Evolutionary conservation across 257 asterid genomes (phyloP), one percentile per base, ranked within the genome.

Genomic region (Jacaranda copaia): DNA sequence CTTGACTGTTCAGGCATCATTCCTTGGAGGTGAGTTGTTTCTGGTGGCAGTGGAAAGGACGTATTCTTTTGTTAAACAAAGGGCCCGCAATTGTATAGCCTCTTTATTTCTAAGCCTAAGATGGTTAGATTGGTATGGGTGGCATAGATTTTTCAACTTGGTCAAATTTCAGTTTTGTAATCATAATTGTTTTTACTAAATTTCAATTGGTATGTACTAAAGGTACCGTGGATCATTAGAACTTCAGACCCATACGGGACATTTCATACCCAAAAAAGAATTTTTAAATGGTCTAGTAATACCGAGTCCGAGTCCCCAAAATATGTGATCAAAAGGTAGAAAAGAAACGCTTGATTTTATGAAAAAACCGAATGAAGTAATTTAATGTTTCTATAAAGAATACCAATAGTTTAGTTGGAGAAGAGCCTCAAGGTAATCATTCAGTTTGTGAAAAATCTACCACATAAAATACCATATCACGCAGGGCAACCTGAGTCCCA

Each of bases 1-100:
- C 14, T 78, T 95, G 86, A 84, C 94, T 67, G 98, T 91, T 79
- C 94, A 91, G 86, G 97, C 98, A 80, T 88, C 96, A 73, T 95
- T 93, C 84, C 87, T 95, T 83, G 97, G 99, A 90, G 99, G 99
- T 93, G 78, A 82, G 86, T 84, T 55, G 70, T 35, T 80, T 84
- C 43, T 77, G 46, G 77, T 68, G 70, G 81, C 64, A 52, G 45
- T 12, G 35, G 16, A 48, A 56, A 72, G 64, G 18, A 45, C 45
- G 80, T 70, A 25, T 70, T 16, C 13, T 35, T 7, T 68, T 45
- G 57, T 64, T 18, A 42, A 51, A 77, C 19, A 68, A 32, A 70
- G 79, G 58, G 60, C 72, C 68, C 6, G 15, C 40, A 35, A 56
- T 4, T 8, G 53, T 49, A 48, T 66, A 73, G 20, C 40, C 51